A percentile compares a stretch with the other conserved stretches of the same genome.
These are phyloP conservation scores for Komagataella pastoris DNA, from an alignment of 805 yeast genomes.

Conservation along the genomic window DNA sequence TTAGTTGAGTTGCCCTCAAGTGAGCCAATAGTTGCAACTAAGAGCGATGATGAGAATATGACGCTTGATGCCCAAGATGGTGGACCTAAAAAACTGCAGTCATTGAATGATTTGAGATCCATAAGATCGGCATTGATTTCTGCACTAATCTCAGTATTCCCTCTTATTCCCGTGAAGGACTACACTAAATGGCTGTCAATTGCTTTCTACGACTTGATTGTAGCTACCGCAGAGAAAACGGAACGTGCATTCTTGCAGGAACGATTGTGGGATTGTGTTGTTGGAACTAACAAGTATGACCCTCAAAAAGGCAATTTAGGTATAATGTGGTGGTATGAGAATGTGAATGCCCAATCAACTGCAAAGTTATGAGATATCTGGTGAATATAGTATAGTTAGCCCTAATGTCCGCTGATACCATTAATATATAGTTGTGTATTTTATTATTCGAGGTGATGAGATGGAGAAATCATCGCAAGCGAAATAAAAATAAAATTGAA, in stretches of 20 bases:
- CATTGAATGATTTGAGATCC: conserved; percentile 17
- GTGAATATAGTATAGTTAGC: neutral
- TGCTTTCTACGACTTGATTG: conserved; percentile 22
- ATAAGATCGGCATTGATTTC: conserved; percentile 34
- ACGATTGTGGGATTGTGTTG: conserved; percentile 35
- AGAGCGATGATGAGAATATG: neutral
- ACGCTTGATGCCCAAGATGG: conserved; percentile 1
- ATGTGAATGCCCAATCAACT: conserved; percentile 8
- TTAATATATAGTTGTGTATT: neutral
- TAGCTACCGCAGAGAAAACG: conserved; percentile 5
- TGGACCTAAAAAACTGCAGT: conserved; percentile 3
- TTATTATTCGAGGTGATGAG: neutral
- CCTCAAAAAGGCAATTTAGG: conserved; percentile 42
- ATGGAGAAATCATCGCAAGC: neutral
- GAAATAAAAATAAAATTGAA: neutral
- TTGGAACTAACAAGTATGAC: conserved; percentile 38
- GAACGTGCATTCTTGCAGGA: conserved; percentile 27
- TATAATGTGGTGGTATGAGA: conserved; percentile 51
- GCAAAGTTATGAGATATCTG: neutral
- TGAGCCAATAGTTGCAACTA: neutral
- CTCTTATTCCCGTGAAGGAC: conserved; percentile 31
- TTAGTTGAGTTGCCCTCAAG: neutral
- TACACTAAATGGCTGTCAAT: conserved; percentile 34
- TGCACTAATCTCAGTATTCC: conserved; percentile 34
- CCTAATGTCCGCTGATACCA: neutral